phyloP scores from a whole-genome alignment of 352 stramenopile genomes.

The Phytopythium ostracodes region DNA sequence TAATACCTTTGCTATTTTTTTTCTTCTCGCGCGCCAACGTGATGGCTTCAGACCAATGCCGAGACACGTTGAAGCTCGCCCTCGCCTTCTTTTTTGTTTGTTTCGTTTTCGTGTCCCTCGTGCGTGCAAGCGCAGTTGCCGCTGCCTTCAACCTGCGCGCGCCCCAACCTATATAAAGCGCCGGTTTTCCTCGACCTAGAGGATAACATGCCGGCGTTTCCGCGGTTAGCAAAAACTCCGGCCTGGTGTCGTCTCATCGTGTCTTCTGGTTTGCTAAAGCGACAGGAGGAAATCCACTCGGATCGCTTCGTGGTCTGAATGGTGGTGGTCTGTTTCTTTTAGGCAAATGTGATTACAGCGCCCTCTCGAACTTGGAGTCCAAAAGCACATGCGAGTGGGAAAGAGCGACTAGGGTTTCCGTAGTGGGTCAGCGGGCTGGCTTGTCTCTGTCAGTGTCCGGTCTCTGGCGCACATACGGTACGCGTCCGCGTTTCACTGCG shows the following conservation, averaged over 20 bases:
- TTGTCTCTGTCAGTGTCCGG: conserved; percentile 5
- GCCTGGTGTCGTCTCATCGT: background rate
- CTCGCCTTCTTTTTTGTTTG: background rate
- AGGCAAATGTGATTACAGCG: conserved; percentile 1
- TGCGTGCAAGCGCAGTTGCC: background rate
- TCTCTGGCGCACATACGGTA: conserved; percentile 7
- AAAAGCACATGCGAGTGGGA: background rate
- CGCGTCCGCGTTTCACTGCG: background rate
- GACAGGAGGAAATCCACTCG: background rate
- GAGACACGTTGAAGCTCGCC: conserved; percentile 1
- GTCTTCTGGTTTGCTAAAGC: background rate
- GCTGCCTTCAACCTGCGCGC: background rate
- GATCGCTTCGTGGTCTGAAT: background rate
- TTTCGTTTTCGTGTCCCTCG: background rate
- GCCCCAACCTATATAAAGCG: background rate
- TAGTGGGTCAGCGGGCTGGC: background rate
- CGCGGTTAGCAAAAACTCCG: background rate
- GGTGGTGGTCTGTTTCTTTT: background rate
- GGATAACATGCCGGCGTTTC: background rate
- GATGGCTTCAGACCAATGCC: background rate
- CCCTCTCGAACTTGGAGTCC: no score
- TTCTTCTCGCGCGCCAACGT: background rate
- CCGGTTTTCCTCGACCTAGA: background rate
- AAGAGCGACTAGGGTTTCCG: conserved; percentile 1
- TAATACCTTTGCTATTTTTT: background rate